phyloP scores from a whole-genome alignment of 768 basidiomycete species.

The Mycena kentingensis region DNA sequence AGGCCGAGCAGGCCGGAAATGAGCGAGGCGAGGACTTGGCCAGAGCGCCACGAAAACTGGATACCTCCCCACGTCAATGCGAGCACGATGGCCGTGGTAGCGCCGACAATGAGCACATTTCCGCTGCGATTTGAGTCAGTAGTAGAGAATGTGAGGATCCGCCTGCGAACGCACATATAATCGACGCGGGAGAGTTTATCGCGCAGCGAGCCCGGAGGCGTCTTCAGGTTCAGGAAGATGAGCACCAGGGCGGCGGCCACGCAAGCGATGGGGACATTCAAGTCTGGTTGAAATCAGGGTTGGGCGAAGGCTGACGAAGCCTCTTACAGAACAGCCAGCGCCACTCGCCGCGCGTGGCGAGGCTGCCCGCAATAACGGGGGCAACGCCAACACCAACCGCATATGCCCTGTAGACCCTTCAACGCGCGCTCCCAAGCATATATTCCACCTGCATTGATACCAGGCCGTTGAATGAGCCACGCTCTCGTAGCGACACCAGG shows the following conservation, averaged over 20 bases:
- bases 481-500: constrained; percentile 35
- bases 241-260: constrained; percentile 30
- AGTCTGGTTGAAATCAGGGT: constrained; percentile 26
- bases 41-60: constrained; percentile 42
- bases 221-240: constrained; percentile 35
- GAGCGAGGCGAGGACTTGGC: constrained; percentile 43
- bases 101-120: constrained; percentile 34
- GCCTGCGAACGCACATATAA: constrained; percentile 31
- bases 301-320: neutral
- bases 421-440: too few relatives aligned
- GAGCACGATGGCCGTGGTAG: constrained; percentile 31
- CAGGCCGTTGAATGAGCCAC: constrained; percentile 33
- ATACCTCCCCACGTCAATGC: constrained; percentile 47
- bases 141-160: constrained; percentile 1
- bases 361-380: constrained; percentile 37
- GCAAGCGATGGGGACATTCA: constrained; percentile 40
- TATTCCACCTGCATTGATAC: constrained; percentile 28
- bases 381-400: constrained; percentile 34
- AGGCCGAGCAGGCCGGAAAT: constrained; percentile 41
- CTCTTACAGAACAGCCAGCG: constrained; percentile 43
- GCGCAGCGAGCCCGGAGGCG: constrained; percentile 32
- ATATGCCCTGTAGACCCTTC: constrained; percentile 39
- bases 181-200: constrained; percentile 41
- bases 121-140: constrained; percentile 29
- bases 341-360: constrained; percentile 36